Evolutionary conservation across 768 basidiomycete species (phyloP).

Genomic region (Holtermanniella nyarrowii): DNA sequence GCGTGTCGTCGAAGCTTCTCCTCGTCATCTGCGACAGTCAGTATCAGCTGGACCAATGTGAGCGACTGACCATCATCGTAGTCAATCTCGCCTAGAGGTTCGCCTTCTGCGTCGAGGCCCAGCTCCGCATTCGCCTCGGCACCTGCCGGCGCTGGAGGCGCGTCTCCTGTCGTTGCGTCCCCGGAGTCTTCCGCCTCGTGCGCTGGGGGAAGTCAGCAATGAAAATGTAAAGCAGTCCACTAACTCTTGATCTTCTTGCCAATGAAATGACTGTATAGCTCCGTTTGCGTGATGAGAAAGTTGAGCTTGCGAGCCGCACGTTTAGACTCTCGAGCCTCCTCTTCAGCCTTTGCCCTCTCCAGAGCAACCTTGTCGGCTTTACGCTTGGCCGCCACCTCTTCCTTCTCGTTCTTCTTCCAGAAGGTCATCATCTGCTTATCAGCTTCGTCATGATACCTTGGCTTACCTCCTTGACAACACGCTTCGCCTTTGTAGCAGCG

Average conservation of each 20-base stretch:
- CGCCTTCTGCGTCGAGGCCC: slow-evolving; percentile 51
- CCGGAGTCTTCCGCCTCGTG: slow-evolving; percentile 40
- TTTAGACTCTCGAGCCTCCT: slow-evolving; percentile 63
- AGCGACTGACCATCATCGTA: slow-evolving; percentile 70
- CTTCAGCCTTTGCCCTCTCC: slow-evolving; percentile 32
- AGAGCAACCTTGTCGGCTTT: slow-evolving; percentile 85
- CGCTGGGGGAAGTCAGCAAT: slow-evolving; percentile 14
- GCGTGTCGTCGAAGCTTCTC: slow-evolving; percentile 79
- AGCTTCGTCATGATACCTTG: background rate
- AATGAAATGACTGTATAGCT: slow-evolving; percentile 97
- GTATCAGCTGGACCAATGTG: background rate
- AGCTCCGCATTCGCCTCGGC: slow-evolving; percentile 18
- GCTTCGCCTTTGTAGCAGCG: slow-evolving; percentile 21
- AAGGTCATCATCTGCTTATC: slow-evolving; percentile 70
- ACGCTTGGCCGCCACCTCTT: slow-evolving; percentile 82
- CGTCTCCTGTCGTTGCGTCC: slow-evolving; percentile 24
- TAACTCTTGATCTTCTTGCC: slow-evolving; percentile 64
- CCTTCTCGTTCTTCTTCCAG: slow-evolving; percentile 97
- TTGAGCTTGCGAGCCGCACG: slow-evolving; percentile 92
- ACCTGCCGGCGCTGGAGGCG: background rate
- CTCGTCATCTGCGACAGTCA: slow-evolving; percentile 57
- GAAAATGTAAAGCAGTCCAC: slow-evolving; percentile 3
- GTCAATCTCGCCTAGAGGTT: slow-evolving; percentile 61
- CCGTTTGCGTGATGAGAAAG: slow-evolving; percentile 96
- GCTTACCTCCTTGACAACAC: slow-evolving; percentile 29